phyloP scores from a whole-genome alignment of 2,329 filamentous ascomycete genomes.

The Phymatotrichopsis omnivora region DNA sequence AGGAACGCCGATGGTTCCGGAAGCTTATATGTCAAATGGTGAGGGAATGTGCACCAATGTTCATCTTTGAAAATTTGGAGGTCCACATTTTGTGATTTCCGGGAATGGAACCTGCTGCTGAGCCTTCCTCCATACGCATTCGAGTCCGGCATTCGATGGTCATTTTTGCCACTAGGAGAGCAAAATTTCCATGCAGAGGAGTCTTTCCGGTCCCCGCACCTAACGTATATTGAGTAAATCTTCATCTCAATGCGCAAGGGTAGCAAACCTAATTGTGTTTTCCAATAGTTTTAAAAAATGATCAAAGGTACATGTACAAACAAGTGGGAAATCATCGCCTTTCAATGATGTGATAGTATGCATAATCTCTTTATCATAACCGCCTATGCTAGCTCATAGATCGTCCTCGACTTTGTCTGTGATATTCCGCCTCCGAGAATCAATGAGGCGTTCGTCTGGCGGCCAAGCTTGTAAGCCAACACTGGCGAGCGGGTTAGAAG shows the following conservation, averaged over 20 bases:
- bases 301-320: slow-evolving; percentile 34
- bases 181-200: slow-evolving; percentile 4
- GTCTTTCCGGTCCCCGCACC: slow-evolving; percentile 10
- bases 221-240: not conserved
- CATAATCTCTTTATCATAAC: slow-evolving; percentile 11
- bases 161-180: too few species aligned
- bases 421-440: slow-evolving; percentile 20
- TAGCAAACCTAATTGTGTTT: slow-evolving; percentile 17
- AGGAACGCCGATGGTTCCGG: slow-evolving; percentile 31
- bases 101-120: too few species aligned
- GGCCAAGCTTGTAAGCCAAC: slow-evolving; percentile 31
- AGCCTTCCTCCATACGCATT: too few species aligned
- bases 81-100: slow-evolving; percentile 26
- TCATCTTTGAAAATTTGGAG: slow-evolving; percentile 31
- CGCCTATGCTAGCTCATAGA: not conserved
- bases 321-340: slow-evolving; percentile 31
- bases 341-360: slow-evolving; percentile 26
- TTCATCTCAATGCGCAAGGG: too few species aligned
- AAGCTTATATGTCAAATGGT: slow-evolving; percentile 20
- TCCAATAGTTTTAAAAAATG: slow-evolving; percentile 29
- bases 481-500: slow-evolving; percentile 32
- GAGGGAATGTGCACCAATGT: slow-evolving; percentile 31
- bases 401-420: not conserved
- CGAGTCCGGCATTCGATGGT: too few species aligned
- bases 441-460: slow-evolving; percentile 31